These are phyloP conservation scores for Viola odorata DNA, from an alignment of 345 rosid species.

Conservation along the genomic window DNA sequence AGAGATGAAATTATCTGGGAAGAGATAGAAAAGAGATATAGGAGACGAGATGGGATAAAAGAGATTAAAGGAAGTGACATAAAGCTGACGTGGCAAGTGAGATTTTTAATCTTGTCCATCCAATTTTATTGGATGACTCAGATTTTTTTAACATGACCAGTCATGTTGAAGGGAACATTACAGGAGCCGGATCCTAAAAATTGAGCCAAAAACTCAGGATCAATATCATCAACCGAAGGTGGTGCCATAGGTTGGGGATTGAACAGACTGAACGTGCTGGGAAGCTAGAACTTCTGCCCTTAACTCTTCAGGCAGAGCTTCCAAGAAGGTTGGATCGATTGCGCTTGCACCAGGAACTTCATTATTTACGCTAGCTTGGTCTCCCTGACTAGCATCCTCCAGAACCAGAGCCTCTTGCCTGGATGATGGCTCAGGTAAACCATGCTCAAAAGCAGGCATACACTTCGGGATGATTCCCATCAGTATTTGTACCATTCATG, in stretches of 20 bases:
- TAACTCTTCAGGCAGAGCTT: conserved; percentile 90
- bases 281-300: conserved; percentile 97
- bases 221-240: conserved; percentile 88
- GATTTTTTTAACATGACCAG: too few relatives aligned
- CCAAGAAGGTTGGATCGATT: conserved; percentile 94
- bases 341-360: conserved; percentile 60
- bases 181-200: too few relatives aligned
- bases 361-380: conserved; percentile 34
- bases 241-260: conserved; percentile 79
- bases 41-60: too few relatives aligned
- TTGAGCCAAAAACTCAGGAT: conserved; percentile 98
- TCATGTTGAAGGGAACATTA: conserved; percentile 95
- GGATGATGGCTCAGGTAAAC: conserved; percentile 37
- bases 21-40: too few relatives aligned
- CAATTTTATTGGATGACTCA: too few relatives aligned
- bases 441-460: conserved; percentile 32
- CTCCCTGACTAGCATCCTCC: conserved; percentile 50
- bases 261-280: conserved; percentile 89
- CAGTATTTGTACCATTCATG: conserved; percentile 59
- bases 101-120: too few relatives aligned
- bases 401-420: conserved; percentile 32
- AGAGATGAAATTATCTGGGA: too few relatives aligned
- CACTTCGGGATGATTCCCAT: conserved; percentile 47
- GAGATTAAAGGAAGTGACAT: too few relatives aligned
- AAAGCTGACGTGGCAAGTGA: too few relatives aligned